A percentile compares a stretch with the other conserved stretches of the same genome.
Evolutionary conservation across 2,329 filamentous ascomycete genomes (phyloP).

Genomic region (Alternaria consortialis): DNA sequence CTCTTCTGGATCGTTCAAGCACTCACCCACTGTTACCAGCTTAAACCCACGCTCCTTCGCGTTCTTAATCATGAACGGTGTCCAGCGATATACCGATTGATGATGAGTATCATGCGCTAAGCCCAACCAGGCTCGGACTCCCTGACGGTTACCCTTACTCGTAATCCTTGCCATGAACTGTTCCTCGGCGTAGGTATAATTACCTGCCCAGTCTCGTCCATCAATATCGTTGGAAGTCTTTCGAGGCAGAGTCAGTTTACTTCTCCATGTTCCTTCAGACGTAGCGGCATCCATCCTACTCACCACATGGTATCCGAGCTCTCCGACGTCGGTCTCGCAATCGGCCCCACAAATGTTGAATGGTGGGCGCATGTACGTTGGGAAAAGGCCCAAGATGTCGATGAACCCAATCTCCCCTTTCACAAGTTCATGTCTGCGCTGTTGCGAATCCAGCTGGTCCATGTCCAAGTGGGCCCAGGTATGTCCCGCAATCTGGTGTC

Average conservation of each 20-base stretch:
- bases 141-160: not conserved
- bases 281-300: constrained; percentile 13
- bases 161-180: not conserved
- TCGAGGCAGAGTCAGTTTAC: not conserved
- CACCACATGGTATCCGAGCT: constrained; percentile 60
- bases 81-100: constrained; percentile 5
- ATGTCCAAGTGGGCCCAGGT: constrained; percentile 50
- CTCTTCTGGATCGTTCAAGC: constrained; percentile 61
- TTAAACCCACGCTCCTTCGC: constrained; percentile 5
- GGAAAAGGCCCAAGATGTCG: constrained; percentile 56
- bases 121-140: not conserved
- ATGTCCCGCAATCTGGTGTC: constrained; percentile 65
- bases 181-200: constrained; percentile 3
- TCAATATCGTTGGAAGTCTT: constrained; percentile 10
- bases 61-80: constrained; percentile 11
- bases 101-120: constrained; percentile 10
- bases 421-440: constrained; percentile 56
- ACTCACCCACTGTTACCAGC: constrained; percentile 66
- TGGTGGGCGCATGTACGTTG: constrained; percentile 63
- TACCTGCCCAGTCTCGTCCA: constrained; percentile 4
- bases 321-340: constrained; percentile 50
- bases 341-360: constrained; percentile 51
- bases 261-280: not conserved
- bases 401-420: constrained; percentile 61
- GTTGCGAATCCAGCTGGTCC: not conserved